Percentiles rank a stretch among this genome's conserved stretches.
phyloP scores from a whole-genome alignment of 768 basidiomycete genomes.

The Amanita brunnescens region DNA sequence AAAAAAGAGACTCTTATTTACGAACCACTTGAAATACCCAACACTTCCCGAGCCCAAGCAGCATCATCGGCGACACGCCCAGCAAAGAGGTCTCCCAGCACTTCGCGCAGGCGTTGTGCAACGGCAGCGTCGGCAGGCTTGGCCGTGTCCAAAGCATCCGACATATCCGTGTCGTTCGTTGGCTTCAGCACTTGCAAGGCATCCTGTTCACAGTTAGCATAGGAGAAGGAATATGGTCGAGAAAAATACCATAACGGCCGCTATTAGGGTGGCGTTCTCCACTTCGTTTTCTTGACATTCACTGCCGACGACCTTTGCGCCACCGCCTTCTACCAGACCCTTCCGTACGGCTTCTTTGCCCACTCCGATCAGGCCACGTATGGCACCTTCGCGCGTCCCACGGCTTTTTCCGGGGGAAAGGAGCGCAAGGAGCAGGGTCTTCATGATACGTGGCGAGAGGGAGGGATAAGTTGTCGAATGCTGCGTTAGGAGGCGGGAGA shows the following conservation, averaged over 20 bases:
- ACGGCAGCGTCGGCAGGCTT: slow-evolving; percentile 40
- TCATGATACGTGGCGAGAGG: slow-evolving; percentile 83
- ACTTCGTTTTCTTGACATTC: slow-evolving; percentile 40
- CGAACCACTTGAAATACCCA: slow-evolving; percentile 5
- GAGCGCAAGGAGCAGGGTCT: slow-evolving; percentile 85
- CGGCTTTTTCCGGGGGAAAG: slow-evolving; percentile 61
- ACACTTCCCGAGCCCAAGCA: slow-evolving; percentile 45
- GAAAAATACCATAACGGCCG: slow-evolving; percentile 51
- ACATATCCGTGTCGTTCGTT: slow-evolving; percentile 37
- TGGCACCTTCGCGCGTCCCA: slow-evolving; percentile 84
- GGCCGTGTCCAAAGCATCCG: slow-evolving; percentile 44
- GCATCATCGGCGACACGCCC: slow-evolving; percentile 47
- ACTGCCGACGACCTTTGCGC: slow-evolving; percentile 63
- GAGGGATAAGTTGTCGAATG: slow-evolving; percentile 88
- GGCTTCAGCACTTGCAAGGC: slow-evolving; percentile 54
- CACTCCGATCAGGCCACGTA: slow-evolving; percentile 78
- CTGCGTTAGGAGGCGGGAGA: slow-evolving; percentile 72
- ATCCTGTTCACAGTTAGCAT: slow-evolving; percentile 29
- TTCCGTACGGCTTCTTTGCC: slow-evolving; percentile 81
- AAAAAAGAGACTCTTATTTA: background rate
- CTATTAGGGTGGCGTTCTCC: slow-evolving; percentile 39
- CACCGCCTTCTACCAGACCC: slow-evolving; percentile 74
- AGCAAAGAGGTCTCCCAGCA: slow-evolving; percentile 58
- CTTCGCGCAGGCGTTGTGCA: slow-evolving; percentile 37
- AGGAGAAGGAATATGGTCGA: background rate